These are phyloP conservation scores for Kazachstania africana DNA, from an alignment of 805 yeast genomes.

Conservation along the genomic window DNA sequence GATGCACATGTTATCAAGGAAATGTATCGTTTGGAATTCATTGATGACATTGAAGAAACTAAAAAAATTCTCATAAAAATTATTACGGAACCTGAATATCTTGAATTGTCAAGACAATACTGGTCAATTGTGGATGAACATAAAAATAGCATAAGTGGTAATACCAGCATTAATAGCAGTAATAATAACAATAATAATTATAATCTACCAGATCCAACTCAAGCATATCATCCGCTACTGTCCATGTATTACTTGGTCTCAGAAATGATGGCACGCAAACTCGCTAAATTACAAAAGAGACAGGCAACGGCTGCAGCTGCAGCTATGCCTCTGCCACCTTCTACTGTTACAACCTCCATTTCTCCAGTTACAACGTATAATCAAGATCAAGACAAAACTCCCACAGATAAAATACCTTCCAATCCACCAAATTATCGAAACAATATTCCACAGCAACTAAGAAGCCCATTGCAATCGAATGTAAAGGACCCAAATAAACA, in stretches of 20 bases:
- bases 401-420: slow-evolving; percentile 1
- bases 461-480: neutral
- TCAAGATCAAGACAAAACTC: slow-evolving; percentile 7
- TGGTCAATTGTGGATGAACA: slow-evolving; percentile 17
- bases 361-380: slow-evolving; percentile 13
- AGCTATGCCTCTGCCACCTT: too few species aligned
- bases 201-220: slow-evolving; percentile 56
- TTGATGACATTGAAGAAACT: slow-evolving; percentile 46
- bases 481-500: neutral
- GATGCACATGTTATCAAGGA: slow-evolving; percentile 53
- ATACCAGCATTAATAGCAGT: neutral
- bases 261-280: slow-evolving; percentile 68
- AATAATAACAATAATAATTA: slow-evolving; percentile 1
- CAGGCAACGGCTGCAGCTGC: slow-evolving; percentile 6
- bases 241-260: slow-evolving; percentile 79
- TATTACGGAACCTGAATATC: slow-evolving; percentile 53
- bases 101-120: slow-evolving; percentile 17
- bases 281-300: slow-evolving; percentile 34
- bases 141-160: slow-evolving; percentile 2
- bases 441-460: too few species aligned
- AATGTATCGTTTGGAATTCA: slow-evolving; percentile 71
- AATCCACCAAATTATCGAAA: too few species aligned
- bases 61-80: slow-evolving; percentile 43
- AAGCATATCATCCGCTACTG: slow-evolving; percentile 77
- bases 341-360: slow-evolving; percentile 10